Evolutionary conservation across 306 rosid species (phyloP).

Genomic region (Gastrolobium bilobum): DNA sequence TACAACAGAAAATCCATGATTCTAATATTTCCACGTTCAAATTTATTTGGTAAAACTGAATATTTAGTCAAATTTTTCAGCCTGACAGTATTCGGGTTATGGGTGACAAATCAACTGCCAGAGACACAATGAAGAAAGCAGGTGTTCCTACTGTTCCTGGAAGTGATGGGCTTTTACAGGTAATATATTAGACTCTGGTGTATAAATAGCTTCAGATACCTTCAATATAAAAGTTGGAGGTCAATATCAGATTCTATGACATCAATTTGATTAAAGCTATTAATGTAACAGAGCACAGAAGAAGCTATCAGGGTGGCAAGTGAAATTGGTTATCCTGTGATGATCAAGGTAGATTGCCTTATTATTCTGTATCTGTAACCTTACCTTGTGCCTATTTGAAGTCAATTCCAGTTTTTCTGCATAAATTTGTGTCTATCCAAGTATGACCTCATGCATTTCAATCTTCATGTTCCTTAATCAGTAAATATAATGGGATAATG

Average conservation of each 20-base stretch:
- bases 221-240: conserved; percentile 16
- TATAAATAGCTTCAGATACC: conserved; percentile 36
- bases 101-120: conserved; percentile 84
- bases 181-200: conserved; percentile 51
- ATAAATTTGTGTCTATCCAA: neutral
- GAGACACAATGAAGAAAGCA: conserved; percentile 95
- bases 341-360: conserved; percentile 83
- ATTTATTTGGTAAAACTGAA: conserved; percentile 42
- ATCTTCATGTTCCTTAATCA: conserved; percentile 2
- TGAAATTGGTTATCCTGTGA: conserved; percentile 97
- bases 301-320: conserved; percentile 86
- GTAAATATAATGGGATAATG: neutral
- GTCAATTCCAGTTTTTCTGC: conserved; percentile 25
- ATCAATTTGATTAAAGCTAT: conserved; percentile 19
- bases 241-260: conserved; percentile 38
- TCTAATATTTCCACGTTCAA: conserved; percentile 32
- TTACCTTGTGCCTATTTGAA: conserved; percentile 31
- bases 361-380: conserved; percentile 24
- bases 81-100: conserved; percentile 92
- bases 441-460: neutral
- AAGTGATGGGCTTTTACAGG: conserved; percentile 78
- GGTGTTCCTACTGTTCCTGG: conserved; percentile 60
- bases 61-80: conserved; percentile 62
- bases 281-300: conserved; percentile 75
- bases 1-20: neutral